phyloP scores from a whole-genome alignment of 495 filamentous ascomycete species.

The Aspergillus conjunctus region DNA sequence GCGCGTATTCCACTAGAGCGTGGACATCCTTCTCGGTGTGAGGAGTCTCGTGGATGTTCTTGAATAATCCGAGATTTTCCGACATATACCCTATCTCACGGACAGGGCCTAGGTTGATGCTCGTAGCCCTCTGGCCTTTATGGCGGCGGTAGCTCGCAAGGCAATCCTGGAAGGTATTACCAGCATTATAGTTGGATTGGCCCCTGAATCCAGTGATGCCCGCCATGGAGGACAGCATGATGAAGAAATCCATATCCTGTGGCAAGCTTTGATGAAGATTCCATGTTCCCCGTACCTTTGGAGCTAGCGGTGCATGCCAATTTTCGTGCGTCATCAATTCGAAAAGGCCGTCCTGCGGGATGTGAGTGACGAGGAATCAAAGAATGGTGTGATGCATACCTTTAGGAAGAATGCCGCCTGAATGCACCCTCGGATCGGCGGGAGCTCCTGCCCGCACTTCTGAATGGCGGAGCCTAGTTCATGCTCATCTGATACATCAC shows the following conservation, averaged over 20 bases:
- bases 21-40: background rate
- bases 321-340: conserved; percentile 40
- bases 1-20: background rate
- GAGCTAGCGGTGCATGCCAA: conserved; percentile 28
- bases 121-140: background rate
- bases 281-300: conserved; percentile 48
- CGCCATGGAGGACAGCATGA: conserved; percentile 51
- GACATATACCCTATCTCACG: background rate
- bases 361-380: background rate
- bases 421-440: conserved; percentile 37
- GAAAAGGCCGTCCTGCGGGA: conserved; percentile 34
- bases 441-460: conserved; percentile 23
- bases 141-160: background rate
- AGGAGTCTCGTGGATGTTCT: background rate
- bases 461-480: background rate
- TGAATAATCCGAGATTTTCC: background rate
- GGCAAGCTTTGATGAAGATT: conserved; percentile 58
- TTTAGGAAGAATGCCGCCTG: conserved; percentile 38
- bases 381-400: background rate
- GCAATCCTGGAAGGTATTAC: conserved; percentile 6
- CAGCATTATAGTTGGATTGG: conserved; percentile 13
- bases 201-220: conserved; percentile 42
- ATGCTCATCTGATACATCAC: background rate
- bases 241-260: conserved; percentile 49
- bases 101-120: background rate